These are phyloP conservation scores for Lactifluus piperatus DNA, from an alignment of 768 basidiomycete genomes.

Conservation along the genomic window DNA sequence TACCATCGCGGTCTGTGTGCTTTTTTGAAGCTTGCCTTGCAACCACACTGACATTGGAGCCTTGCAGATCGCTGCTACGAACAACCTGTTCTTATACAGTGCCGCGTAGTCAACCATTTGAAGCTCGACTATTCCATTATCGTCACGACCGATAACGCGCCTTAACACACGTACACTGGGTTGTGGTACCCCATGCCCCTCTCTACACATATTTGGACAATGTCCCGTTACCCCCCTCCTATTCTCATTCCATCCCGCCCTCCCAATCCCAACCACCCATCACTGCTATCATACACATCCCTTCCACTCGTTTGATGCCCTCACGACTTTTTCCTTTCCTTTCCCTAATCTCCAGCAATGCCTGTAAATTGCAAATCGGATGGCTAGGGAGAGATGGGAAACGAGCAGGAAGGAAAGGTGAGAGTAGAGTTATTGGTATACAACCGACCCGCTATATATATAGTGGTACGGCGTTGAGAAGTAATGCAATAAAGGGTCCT, in stretches of 20 bases:
- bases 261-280: not conserved
- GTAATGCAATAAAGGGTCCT: conserved; percentile 20
- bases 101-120: conserved; percentile 33
- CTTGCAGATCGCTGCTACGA: conserved; percentile 85
- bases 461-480: conserved; percentile 19
- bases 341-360: not conserved
- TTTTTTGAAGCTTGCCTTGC: not conserved
- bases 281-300: conserved; percentile 1
- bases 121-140: not conserved
- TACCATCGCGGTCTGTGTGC: conserved; percentile 80
- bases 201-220: conserved; percentile 14
- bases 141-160: not conserved
- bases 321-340: not conserved
- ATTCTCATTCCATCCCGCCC: not conserved
- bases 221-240: conserved; percentile 5
- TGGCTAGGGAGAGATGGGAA: not conserved
- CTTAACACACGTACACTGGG: conserved; percentile 2
- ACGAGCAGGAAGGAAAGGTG: not conserved
- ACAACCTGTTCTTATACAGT: conserved; percentile 88
- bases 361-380: not conserved
- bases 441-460: conserved; percentile 14
- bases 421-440: conserved; percentile 15
- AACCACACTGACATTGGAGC: not conserved
- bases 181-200: not conserved
- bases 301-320: conserved; percentile 12